A percentile compares a stretch with the other conserved stretches of the same genome.
These are phyloP conservation scores for Gloeopeniophorella convolvens DNA, from an alignment of 768 basidiomycete species.

Conservation along the genomic window DNA sequence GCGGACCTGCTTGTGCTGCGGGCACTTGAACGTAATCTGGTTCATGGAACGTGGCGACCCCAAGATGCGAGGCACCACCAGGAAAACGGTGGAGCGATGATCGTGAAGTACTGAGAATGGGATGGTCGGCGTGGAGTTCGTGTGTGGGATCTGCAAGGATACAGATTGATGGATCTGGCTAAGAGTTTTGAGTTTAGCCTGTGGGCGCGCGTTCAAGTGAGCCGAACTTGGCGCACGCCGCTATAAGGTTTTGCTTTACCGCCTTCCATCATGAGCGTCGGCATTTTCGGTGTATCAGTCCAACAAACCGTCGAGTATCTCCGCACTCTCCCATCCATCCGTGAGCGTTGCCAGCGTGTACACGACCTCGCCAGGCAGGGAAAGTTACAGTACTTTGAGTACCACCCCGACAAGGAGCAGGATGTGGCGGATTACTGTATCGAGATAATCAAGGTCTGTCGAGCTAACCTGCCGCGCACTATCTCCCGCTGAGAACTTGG, in stretches of 20 bases:
- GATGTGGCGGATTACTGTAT: slow-evolving; percentile 70
- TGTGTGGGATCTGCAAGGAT: too few species aligned
- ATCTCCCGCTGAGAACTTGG: not conserved
- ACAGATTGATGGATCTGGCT: too few species aligned
- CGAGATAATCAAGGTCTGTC: slow-evolving; percentile 66
- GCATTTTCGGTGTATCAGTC: slow-evolving; percentile 2
- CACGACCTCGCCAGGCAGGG: slow-evolving; percentile 69
- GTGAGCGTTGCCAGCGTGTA: slow-evolving; percentile 76
- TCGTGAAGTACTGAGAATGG: too few species aligned
- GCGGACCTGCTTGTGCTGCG: too few species aligned
- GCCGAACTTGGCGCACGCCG: too few species aligned
- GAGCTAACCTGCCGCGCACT: not conserved
- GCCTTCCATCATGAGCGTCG: slow-evolving; percentile 15
- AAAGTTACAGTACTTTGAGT: slow-evolving; percentile 79
- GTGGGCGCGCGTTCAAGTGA: too few species aligned
- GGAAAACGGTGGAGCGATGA: too few species aligned
- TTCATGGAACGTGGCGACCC: slow-evolving; percentile 3
- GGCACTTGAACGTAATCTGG: not conserved
- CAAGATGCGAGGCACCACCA: too few species aligned
- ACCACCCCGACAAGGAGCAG: slow-evolving; percentile 69
- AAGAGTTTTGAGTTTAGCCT: too few species aligned
- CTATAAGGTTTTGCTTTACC: slow-evolving; percentile 16
- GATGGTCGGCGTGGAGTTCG: too few species aligned
- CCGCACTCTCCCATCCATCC: slow-evolving; percentile 82
- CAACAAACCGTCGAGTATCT: slow-evolving; percentile 57